Evolutionary conservation across 176 grass and related monocot species (phyloP), one percentile per base, ranked within the genome.

Genomic region (Juncus effusus): DNA sequence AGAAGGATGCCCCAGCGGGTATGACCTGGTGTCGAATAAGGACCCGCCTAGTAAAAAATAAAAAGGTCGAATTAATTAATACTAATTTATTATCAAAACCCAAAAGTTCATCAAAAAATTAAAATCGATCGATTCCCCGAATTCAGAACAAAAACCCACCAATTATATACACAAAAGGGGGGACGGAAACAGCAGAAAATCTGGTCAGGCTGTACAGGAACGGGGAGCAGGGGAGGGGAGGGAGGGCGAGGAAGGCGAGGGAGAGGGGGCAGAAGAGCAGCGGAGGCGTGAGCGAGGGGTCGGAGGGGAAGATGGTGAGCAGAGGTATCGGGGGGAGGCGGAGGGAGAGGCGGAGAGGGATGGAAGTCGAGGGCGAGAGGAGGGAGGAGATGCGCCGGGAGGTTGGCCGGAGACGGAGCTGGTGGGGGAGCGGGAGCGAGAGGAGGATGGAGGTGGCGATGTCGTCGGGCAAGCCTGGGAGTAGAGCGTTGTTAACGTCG

Each of bases 21-120:
- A 96, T 16, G 84, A 85, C 38, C 64, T 81, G 58, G 91, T 78
- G 74, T 96, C 91, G 76, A 96, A 96, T 72, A 79, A 79, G 37
- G 91, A 96, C 3, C 91, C 87, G 0, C 87, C 87, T 3, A 90
- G 80, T 53, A 96, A 58, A 76, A 90, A 96, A 50, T 90, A 75
- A 63, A 87, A 77, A 62, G 44, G 77, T 7, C 71, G 76, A 11
- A 85, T 63, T 35, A 79, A 64, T 28, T 28, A 28, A 28, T 28
- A 28, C 0, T 28, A 28, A 0, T 28, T 28, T 28, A 28, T 1
- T 28, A 28, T 28, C 19, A 28, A 28, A 28, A 28, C 19, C 19
- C 19, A 28, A 28, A 28, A 28, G 19, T 28, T 28, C 19, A 28
- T 28, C 19, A 28, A 28, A 28, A 28, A 28, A 28, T 1, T 28